Evolutionary conservation across 2,329 filamentous ascomycete genomes (phyloP).

Genomic region (Fusarium sp.): DNA sequence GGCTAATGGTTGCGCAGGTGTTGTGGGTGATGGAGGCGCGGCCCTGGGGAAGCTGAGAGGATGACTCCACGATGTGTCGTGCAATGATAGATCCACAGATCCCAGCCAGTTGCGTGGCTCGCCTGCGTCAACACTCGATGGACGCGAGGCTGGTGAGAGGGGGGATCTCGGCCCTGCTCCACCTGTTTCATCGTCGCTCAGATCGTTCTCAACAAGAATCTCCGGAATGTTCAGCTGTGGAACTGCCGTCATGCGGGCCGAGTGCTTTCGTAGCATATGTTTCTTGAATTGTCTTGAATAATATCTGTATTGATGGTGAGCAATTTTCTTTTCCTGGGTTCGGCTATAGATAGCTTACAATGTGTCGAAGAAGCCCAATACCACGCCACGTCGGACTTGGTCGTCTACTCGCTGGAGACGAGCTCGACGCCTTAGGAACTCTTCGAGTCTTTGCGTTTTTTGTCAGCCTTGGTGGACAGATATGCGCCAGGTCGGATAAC

Average conservation of each 20-base stretch:
- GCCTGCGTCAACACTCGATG: conserved; percentile 44
- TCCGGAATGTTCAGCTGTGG: conserved; percentile 88
- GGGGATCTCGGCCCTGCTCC: conserved; percentile 37
- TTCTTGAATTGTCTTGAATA: conserved; percentile 86
- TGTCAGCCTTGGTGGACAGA: conserved; percentile 41
- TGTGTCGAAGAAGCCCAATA: conserved; percentile 96
- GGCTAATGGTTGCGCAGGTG: conserved; percentile 60
- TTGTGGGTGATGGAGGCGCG: conserved; percentile 52
- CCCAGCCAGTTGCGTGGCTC: conserved; percentile 56
- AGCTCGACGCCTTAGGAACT: conserved; percentile 90
- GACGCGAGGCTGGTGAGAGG: conserved; percentile 30
- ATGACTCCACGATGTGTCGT: conserved; percentile 51
- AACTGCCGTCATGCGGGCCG: conserved; percentile 78
- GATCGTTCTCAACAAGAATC: conserved; percentile 87
- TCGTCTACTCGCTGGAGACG: conserved; percentile 94
- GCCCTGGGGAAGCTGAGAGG: conserved; percentile 65
- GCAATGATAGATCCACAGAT: conserved; percentile 54
- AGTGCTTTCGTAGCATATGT: conserved; percentile 75
- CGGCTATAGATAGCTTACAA: conserved; percentile 61
- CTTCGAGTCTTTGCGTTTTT: conserved; percentile 73
- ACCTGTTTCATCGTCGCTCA: conserved; percentile 52
- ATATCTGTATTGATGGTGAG: conserved; percentile 60
- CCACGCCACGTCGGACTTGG: conserved; percentile 87
- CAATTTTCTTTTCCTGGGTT: background rate
- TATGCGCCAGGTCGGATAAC: conserved; percentile 28